phyloP scores from a whole-genome alignment of 768 basidiomycete species.

The Podaxis mareebaensis region DNA sequence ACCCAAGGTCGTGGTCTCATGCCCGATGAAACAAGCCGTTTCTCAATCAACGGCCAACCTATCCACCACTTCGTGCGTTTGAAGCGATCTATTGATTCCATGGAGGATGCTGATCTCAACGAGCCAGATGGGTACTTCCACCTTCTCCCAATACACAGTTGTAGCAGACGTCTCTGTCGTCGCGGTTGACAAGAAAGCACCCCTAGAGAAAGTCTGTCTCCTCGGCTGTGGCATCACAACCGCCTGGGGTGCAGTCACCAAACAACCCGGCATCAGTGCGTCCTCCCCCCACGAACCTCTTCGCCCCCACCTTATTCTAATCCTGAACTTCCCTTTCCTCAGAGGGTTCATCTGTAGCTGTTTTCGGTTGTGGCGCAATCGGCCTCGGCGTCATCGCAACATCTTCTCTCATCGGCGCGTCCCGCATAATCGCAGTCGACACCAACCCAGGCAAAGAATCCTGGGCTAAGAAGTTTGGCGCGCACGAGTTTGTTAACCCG shows the following conservation, averaged over 20 bases:
- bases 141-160: constrained; percentile 99
- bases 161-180: constrained; percentile 97
- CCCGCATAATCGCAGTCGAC: constrained; percentile 91
- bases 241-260: constrained; percentile 95
- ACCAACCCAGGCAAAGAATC: constrained; percentile 82
- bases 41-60: constrained; percentile 84
- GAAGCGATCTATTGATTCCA: not conserved
- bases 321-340: constrained; percentile 7
- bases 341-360: constrained; percentile 88
- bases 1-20: constrained; percentile 95
- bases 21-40: constrained; percentile 88
- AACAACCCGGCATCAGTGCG: constrained; percentile 84
- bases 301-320: not conserved
- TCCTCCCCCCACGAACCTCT: constrained; percentile 16
- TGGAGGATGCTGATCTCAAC: not conserved
- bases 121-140: constrained; percentile 93
- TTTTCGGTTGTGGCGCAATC: constrained; percentile 96
- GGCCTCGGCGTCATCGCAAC: constrained; percentile 92
- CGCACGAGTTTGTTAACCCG: constrained; percentile 94
- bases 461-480: constrained; percentile 93
- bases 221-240: constrained; percentile 97
- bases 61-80: constrained; percentile 86
- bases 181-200: constrained; percentile 80
- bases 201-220: constrained; percentile 94
- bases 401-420: constrained; percentile 72